A percentile compares a stretch with the other conserved stretches of the same genome.
These are phyloP conservation scores for Curvularia hawaiiensis DNA, from an alignment of 2,329 filamentous ascomycete species.

Conservation along the genomic window DNA sequence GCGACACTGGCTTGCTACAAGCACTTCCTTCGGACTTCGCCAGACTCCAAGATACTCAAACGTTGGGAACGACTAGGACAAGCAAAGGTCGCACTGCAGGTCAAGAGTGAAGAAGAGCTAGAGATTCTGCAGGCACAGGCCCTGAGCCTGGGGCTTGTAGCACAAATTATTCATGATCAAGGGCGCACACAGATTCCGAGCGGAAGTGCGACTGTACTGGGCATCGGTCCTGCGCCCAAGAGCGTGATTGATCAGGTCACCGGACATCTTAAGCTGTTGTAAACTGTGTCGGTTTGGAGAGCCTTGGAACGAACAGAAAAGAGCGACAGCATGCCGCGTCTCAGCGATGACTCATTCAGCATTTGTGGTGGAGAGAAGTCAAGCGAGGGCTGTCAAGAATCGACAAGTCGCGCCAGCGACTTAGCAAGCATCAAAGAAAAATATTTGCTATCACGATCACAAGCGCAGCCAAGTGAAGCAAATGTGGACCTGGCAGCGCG, in stretches of 20 bases:
- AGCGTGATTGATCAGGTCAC: slow-evolving; percentile 87
- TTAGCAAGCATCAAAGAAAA: not conserved
- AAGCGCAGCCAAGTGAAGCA: not conserved
- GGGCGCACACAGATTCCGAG: slow-evolving; percentile 95
- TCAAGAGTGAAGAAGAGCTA: slow-evolving; percentile 80
- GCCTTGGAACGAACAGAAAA: not conserved
- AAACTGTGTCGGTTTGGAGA: slow-evolving; percentile 3
- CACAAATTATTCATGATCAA: slow-evolving; percentile 92
- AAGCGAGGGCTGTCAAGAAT: not conserved
- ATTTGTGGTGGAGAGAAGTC: not conserved
- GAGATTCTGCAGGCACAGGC: slow-evolving; percentile 80
- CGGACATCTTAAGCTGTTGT: slow-evolving; percentile 82
- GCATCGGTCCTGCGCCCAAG: slow-evolving; percentile 75
- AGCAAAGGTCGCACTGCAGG: slow-evolving; percentile 91
- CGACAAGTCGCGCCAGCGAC: not conserved
- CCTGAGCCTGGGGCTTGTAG: slow-evolving; percentile 80
- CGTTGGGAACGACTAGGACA: slow-evolving; percentile 88
- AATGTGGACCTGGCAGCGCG: not conserved
- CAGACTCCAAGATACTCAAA: slow-evolving; percentile 68
- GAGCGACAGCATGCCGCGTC: not conserved
- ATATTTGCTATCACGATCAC: not conserved
- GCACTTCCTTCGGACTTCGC: slow-evolving; percentile 63
- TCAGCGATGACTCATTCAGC: slow-evolving; percentile 11
- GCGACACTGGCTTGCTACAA: slow-evolving; percentile 99
- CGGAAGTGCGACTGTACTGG: slow-evolving; percentile 90